Evolutionary conservation across 345 rosid genomes (phyloP).

Genomic region (Camelina laxa): DNA sequence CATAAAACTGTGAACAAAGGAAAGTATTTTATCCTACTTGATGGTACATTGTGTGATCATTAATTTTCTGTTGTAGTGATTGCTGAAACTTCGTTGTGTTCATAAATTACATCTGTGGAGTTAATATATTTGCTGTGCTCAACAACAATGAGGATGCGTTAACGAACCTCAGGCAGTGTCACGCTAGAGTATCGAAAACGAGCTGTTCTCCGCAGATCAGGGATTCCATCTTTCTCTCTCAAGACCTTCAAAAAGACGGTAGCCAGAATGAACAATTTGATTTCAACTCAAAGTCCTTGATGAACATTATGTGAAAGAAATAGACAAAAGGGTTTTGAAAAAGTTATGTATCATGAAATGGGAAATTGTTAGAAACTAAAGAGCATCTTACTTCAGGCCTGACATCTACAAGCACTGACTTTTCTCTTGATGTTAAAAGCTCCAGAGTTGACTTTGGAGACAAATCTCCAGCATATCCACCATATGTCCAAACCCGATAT

Average conservation of each 20-base stretch:
- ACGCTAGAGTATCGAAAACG: conserved; percentile 86
- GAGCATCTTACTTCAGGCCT: conserved; percentile 89
- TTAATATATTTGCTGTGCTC: conserved; percentile 19
- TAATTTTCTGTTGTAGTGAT: conserved; percentile 11
- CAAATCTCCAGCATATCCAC: conserved; percentile 92
- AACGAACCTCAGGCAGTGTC: conserved; percentile 77
- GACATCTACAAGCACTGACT: conserved; percentile 80
- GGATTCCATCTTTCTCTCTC: conserved; percentile 90
- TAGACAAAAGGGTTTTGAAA: conserved; percentile 1
- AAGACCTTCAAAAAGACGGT: conserved; percentile 53
- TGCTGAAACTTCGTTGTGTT: conserved; percentile 14
- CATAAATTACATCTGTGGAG: neutral
- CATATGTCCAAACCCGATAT: conserved; percentile 72
- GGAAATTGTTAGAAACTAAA: conserved; percentile 44
- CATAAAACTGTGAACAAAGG: conserved; percentile 33
- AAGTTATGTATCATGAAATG: conserved; percentile 23
- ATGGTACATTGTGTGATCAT: neutral
- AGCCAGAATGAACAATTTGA: conserved; percentile 3
- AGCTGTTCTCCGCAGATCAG: conserved; percentile 86
- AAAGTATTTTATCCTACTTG: neutral
- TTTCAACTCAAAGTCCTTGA: conserved; percentile 19
- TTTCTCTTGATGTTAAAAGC: conserved; percentile 70
- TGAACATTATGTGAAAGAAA: neutral
- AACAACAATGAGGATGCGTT: conserved; percentile 25
- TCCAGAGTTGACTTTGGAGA: conserved; percentile 75